Evolutionary conservation across 805 yeast species (phyloP), one percentile per base, ranked within the genome.

Genomic region (Saccharomycopsis sp.): DNA sequence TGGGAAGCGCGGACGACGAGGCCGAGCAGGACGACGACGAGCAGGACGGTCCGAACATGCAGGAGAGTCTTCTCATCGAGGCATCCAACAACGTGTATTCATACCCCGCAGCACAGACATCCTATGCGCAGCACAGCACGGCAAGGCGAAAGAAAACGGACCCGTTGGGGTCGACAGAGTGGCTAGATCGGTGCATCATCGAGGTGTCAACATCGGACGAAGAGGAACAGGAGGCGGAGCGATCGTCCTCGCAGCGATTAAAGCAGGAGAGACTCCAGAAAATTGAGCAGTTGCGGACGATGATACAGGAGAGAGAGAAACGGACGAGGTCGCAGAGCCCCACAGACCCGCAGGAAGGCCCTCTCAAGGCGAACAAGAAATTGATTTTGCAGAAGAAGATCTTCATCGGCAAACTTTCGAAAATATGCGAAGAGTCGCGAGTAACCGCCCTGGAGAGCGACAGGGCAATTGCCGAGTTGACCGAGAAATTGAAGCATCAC

Each of bases 361-460:
- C n/a, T n/a, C n/a, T n/a, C n/a, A n/a, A n/a, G 44, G 15, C 24
- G 34, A 54, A 48, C 5, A 8, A 54, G 2, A 47, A 24, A 2
- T 24, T 61, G 14, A 61, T 62, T 14, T 52, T 52, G 9, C 62
- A 64, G 7, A 53, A 52, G 34, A 53, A 58, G 50, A 63, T 65
- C 20, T 53, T 64, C 34, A 52, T 62, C 12, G 52, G 63, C 2
- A 66, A 66, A 20, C 53, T 55, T 34, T 52, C 59, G 34, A 54
- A 57, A n/a, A 51, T 23, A n/a, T 51, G 16, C 41, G 50, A 34
- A 15, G 50, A 52, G 44, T 41, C 12, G 9, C 18, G 24, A 50
- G 55, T 21, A 50, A 51, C 59, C 52, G 50, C 51, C 52, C 41
- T 56, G 47, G 57, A 44, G 24, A 56, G 55, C 8, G 60, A 50